These are phyloP conservation scores for Boletus pseudo-olivaceus DNA, from an alignment of 768 basidiomycete species.

Conservation along the genomic window DNA sequence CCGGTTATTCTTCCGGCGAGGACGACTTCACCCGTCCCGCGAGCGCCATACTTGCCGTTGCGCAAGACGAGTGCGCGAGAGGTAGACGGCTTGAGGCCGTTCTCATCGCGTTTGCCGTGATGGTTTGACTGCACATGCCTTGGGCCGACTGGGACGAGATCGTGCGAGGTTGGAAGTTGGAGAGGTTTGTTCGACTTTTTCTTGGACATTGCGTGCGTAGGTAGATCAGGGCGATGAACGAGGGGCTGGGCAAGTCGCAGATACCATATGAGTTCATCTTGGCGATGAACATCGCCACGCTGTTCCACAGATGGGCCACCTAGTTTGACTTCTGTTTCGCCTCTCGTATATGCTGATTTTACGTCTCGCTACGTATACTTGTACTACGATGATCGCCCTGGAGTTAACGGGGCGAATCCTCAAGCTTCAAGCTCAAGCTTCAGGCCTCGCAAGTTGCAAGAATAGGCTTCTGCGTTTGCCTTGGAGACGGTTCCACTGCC, in stretches of 20 bases:
- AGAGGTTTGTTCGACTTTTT: slow-evolving; percentile 21
- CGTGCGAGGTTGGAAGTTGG: slow-evolving; percentile 29
- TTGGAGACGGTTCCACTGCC: slow-evolving; percentile 1
- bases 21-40: slow-evolving; percentile 66
- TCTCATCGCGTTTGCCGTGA: slow-evolving; percentile 42
- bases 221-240: background rate
- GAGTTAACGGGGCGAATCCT: background rate
- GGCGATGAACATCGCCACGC: background rate
- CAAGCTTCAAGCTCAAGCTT: background rate
- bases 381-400: too few species aligned
- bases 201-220: slow-evolving; percentile 28
- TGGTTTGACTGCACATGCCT: slow-evolving; percentile 41
- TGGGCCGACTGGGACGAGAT: slow-evolving; percentile 55
- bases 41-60: slow-evolving; percentile 70
- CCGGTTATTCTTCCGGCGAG: slow-evolving; percentile 61
- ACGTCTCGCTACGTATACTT: background rate
- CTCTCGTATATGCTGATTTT: background rate
- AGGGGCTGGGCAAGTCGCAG: background rate
- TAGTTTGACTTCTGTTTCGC: background rate
- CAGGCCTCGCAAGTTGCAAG: background rate
- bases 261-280: background rate
- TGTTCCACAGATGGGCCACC: background rate
- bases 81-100: slow-evolving; percentile 59
- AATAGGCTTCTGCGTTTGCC: background rate
- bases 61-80: slow-evolving; percentile 70